Evolutionary conservation across 768 basidiomycete genomes (phyloP).

Genomic region (Exidia glandulosa): DNA sequence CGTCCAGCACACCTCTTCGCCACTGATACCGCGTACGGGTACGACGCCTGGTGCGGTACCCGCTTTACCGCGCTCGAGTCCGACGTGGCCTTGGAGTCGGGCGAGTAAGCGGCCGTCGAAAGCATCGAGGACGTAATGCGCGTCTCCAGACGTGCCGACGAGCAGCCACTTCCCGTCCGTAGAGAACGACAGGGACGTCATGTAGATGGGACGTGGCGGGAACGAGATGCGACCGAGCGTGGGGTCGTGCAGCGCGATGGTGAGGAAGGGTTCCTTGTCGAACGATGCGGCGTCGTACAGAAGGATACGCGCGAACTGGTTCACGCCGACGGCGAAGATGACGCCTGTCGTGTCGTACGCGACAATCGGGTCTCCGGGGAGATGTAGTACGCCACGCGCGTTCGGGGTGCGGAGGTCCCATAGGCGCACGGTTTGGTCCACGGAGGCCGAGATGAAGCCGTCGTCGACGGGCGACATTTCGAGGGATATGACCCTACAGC

Average conservation of each 20-base stretch:
- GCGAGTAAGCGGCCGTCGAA: constrained; percentile 77
- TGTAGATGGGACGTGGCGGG: constrained; percentile 79
- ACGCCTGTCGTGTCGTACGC: constrained; percentile 77
- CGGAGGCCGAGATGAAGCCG: constrained; percentile 87
- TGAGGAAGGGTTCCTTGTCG: constrained; percentile 86
- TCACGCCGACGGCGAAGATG: constrained; percentile 81
- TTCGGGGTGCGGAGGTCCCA: constrained; percentile 84
- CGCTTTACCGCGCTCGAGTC: constrained; percentile 59
- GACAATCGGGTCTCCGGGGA: constrained; percentile 57
- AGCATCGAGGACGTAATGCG: constrained; percentile 88
- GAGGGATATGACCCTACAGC: constrained; percentile 64
- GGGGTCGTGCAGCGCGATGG: constrained; percentile 73
- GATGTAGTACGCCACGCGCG: constrained; percentile 68
- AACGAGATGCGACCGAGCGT: constrained; percentile 62
- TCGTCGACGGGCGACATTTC: constrained; percentile 90
- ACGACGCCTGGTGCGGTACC: constrained; percentile 37
- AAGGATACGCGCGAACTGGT: constrained; percentile 69
- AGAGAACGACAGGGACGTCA: constrained; percentile 87
- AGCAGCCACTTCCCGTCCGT: constrained; percentile 83
- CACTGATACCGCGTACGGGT: constrained; percentile 69
- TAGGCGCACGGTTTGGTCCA: constrained; percentile 89
- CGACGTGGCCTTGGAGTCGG: constrained; percentile 75
- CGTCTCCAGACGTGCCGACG: constrained; percentile 84
- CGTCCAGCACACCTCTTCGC: constrained; percentile 91
- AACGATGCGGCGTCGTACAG: constrained; percentile 79